Evolutionary conservation across 2,329 filamentous ascomycete genomes (phyloP).

Genomic region (Calonectria hongkongensis): DNA sequence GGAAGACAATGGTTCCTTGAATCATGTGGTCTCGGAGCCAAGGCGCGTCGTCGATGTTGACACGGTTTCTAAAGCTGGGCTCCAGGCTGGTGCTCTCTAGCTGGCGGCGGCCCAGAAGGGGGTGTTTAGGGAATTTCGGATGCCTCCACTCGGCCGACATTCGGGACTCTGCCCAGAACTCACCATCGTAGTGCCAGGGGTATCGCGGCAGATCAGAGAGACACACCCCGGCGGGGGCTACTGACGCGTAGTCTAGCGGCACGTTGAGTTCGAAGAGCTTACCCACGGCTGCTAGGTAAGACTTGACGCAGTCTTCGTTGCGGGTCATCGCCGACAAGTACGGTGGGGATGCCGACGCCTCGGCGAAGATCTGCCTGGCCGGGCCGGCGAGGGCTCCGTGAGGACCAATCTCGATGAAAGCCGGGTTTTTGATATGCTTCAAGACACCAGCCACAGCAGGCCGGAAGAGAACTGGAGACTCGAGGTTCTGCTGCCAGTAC

Average conservation of each 20-base stretch:
- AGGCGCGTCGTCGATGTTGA: too few species aligned
- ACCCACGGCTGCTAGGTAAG: not conserved
- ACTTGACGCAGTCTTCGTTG: not conserved
- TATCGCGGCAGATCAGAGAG: too few species aligned
- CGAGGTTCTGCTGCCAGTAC: not conserved
- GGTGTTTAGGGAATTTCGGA: too few species aligned
- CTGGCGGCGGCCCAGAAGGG: too few species aligned
- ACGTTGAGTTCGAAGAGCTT: not conserved
- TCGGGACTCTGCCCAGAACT: too few species aligned
- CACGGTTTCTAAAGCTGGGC: too few species aligned
- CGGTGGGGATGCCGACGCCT: not conserved
- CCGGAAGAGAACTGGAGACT: not conserved
- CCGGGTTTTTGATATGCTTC: not conserved
- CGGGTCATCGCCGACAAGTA: not conserved
- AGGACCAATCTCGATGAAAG: not conserved
- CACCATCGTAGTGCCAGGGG: too few species aligned
- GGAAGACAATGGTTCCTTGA: too few species aligned
- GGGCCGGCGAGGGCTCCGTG: not conserved
- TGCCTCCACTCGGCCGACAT: too few species aligned
- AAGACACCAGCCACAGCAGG: not conserved
- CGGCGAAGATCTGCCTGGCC: not conserved
- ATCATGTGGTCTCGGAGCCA: too few species aligned
- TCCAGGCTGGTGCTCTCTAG: too few species aligned
- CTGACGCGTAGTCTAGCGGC: not conserved
- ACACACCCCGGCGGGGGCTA: too few species aligned